These are phyloP conservation scores for Cylindrotheca fusiformis DNA, from an alignment of 108 stramenopile genomes.

Conservation along the genomic window DNA sequence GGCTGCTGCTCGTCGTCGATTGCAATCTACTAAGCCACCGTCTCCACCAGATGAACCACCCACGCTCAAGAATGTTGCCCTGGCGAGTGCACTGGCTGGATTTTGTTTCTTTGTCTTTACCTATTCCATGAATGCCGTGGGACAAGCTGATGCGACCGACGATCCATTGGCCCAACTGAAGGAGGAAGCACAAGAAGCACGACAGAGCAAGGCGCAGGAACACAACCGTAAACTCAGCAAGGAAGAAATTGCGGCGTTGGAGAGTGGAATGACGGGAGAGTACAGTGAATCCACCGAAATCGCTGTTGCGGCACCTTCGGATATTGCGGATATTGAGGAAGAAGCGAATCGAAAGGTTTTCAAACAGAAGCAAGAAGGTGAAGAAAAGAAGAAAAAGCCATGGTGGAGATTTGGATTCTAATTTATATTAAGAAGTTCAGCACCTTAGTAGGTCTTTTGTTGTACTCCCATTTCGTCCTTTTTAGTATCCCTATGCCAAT, in stretches of 20 bases:
- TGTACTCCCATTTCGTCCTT: too few relatives aligned
- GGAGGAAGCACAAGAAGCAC: constrained; percentile 37
- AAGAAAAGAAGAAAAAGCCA: constrained; percentile 23
- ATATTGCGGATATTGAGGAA: constrained; percentile 31
- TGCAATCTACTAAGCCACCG: too few relatives aligned
- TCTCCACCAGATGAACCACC: too few relatives aligned
- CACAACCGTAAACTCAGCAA: constrained; percentile 11
- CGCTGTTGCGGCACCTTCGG: constrained; percentile 25
- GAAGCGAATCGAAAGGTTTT: constrained; percentile 25
- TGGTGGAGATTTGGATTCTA: constrained; percentile 46
- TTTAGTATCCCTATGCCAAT: too few relatives aligned
- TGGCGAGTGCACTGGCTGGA: constrained; percentile 19
- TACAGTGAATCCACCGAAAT: constrained; percentile 2
- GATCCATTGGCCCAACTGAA: constrained; percentile 39
- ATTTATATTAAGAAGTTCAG: background rate
- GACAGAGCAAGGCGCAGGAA: constrained; percentile 1
- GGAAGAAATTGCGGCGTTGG: constrained; percentile 35
- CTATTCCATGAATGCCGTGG: constrained; percentile 36
- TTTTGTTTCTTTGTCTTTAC: constrained; percentile 35
- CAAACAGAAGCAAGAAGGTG: background rate
- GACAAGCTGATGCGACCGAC: constrained; percentile 15
- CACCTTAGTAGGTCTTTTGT: too few relatives aligned
- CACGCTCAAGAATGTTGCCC: constrained; percentile 9
- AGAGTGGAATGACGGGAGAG: constrained; percentile 24
- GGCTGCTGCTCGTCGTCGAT: too few relatives aligned